A percentile compares a stretch with the other conserved stretches of the same genome.
phyloP scores from a whole-genome alignment of 2,329 filamentous ascomycete species.

The Calonectria pteridis region DNA sequence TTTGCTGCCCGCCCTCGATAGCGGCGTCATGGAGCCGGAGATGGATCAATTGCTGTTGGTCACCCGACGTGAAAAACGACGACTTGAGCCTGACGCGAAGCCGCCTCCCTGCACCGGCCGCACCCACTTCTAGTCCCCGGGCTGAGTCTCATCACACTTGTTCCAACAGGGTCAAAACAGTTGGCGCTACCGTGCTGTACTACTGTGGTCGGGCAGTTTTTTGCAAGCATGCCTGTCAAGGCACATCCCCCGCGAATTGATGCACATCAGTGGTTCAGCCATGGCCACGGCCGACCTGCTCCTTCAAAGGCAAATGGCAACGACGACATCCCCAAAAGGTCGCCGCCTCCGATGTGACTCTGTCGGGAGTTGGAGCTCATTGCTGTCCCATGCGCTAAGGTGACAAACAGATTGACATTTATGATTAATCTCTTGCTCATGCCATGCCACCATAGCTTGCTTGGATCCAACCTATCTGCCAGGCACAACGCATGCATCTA shows the following conservation, averaged over 20 bases:
- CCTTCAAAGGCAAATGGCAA: neutral
- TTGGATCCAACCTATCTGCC: conserved; percentile 12
- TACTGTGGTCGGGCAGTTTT: conserved; percentile 6
- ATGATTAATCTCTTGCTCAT: conserved; percentile 13
- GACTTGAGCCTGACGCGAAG: conserved; percentile 9
- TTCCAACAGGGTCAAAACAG: neutral
- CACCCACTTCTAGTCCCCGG: neutral
- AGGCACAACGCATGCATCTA: conserved; percentile 20
- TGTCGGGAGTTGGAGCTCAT: neutral
- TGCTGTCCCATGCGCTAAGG: neutral
- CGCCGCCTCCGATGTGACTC: neutral
- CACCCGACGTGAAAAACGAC: conserved; percentile 40
- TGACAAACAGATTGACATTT: conserved; percentile 3
- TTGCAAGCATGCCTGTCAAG: conserved; percentile 14
- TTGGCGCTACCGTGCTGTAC: conserved; percentile 7
- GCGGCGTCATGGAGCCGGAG: conserved; percentile 40
- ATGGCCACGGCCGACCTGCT: neutral
- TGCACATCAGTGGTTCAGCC: conserved; percentile 18
- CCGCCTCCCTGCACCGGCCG: conserved; percentile 18
- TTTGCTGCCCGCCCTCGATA: conserved; percentile 43
- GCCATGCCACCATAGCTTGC: neutral
- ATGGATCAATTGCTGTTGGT: conserved; percentile 37
- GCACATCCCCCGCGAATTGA: conserved; percentile 25
- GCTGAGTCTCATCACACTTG: conserved; percentile 9
- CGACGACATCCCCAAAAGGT: neutral